These are phyloP conservation scores for Forsythia suspensa DNA, from an alignment of 257 asterid genomes.

Conservation along the genomic window DNA sequence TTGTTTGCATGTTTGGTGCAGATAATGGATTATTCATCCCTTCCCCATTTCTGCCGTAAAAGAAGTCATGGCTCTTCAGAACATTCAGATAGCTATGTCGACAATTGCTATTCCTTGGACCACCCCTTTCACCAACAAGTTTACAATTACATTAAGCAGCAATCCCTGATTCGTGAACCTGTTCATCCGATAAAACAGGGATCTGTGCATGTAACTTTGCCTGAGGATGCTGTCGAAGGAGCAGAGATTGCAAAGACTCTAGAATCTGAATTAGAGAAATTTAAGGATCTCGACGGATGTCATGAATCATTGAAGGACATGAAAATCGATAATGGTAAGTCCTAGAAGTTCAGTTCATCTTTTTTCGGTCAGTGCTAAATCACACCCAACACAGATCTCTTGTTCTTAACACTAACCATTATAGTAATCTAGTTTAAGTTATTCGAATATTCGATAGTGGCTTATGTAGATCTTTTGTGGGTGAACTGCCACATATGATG, in stretches of 20 bases:
- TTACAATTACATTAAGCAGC: constrained; percentile 59
- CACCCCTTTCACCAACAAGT: constrained; percentile 75
- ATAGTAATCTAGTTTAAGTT: constrained; percentile 15
- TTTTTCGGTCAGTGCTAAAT: constrained; percentile 22
- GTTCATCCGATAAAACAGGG: constrained; percentile 53
- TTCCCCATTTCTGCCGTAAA: constrained; percentile 76
- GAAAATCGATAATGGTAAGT: constrained; percentile 35
- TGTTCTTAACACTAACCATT: constrained; percentile 17
- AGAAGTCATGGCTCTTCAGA: constrained; percentile 58
- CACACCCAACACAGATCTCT: constrained; percentile 7
- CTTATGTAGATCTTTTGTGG: constrained; percentile 16
- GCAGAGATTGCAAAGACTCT: constrained; percentile 56
- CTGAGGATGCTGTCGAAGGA: constrained; percentile 51
- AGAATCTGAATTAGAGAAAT: constrained; percentile 58
- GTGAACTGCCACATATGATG: constrained; percentile 9
- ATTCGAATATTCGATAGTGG: constrained; percentile 5
- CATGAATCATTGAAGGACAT: constrained; percentile 35
- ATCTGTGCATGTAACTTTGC: constrained; percentile 68
- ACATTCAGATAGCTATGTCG: constrained; percentile 25
- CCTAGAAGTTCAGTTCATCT: constrained; percentile 25
- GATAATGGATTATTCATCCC: constrained; percentile 78
- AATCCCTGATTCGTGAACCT: constrained; percentile 27
- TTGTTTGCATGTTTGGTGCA: constrained; percentile 27
- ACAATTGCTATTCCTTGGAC: constrained; percentile 63
- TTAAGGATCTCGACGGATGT: constrained; percentile 36